Conservation (phyloP, 176 grass and related monocot genomes). For the Avena eriantha region DNA sequence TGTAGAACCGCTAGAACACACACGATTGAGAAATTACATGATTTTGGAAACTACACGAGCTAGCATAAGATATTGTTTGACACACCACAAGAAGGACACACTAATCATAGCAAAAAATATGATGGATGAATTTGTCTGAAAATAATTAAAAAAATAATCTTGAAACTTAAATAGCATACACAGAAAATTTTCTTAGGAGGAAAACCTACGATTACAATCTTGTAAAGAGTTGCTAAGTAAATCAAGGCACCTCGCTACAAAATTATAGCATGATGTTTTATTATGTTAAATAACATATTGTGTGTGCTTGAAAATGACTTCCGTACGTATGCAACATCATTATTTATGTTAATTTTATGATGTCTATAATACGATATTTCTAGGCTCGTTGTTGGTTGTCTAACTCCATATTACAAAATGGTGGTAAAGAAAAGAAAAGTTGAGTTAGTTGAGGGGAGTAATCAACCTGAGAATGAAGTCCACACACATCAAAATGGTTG, state of each 20-base stretch:
- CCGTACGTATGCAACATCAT: slow-evolving; percentile 29
- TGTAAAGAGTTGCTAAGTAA: not conserved
- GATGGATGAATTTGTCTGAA: not conserved
- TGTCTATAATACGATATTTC: slow-evolving; percentile 40
- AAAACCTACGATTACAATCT: not conserved
- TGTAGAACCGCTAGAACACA: not conserved
- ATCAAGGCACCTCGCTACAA: not conserved
- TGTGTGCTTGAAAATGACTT: not conserved
- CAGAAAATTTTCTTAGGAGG: not conserved
- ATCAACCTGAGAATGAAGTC: slow-evolving; percentile 45
- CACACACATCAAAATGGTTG: slow-evolving; percentile 47
- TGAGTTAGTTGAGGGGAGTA: slow-evolving; percentile 25
- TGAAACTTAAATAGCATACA: too few relatives aligned
- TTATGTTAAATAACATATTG: not conserved
- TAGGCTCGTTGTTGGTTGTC: slow-evolving; percentile 37
- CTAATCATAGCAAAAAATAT: not conserved
- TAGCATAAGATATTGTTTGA: not conserved
- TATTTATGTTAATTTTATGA: slow-evolving; percentile 17
- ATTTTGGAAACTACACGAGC: not conserved
- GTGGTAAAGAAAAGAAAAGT: slow-evolving; percentile 38
- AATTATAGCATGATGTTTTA: not conserved
- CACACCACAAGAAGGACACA: not conserved
- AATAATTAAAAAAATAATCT: too few relatives aligned
- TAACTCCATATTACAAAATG: slow-evolving; percentile 46
- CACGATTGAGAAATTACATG: not conserved